A percentile compares a stretch with the other conserved stretches of the same genome.
phyloP scores from a whole-genome alignment of 345 rosid genomes.

The Gossypium anomalum region DNA sequence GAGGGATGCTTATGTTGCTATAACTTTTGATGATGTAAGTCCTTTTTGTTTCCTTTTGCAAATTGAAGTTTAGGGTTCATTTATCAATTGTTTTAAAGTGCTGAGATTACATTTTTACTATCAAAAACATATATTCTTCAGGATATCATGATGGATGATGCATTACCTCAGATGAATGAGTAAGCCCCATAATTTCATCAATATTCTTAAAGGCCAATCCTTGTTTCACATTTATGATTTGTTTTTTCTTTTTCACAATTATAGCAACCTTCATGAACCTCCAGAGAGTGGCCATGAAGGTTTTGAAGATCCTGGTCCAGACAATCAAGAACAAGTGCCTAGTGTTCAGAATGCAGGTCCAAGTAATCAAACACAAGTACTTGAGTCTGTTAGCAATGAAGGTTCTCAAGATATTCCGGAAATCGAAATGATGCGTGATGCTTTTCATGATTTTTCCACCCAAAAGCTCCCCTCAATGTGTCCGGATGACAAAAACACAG shows the following conservation, averaged over 20 bases:
- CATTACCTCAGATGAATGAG: constrained; percentile 25
- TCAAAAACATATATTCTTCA: constrained; percentile 21
- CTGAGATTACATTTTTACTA: constrained; percentile 5
- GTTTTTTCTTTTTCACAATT: constrained; percentile 5
- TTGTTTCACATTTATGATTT: background rate
- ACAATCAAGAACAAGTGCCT: constrained; percentile 26
- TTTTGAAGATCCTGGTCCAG: constrained; percentile 23
- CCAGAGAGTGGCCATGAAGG: constrained; percentile 19
- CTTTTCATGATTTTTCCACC: constrained; percentile 29
- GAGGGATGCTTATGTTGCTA: constrained; percentile 54
- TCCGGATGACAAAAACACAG: constrained; percentile 21
- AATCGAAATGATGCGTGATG: constrained; percentile 59
- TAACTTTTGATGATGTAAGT: constrained; percentile 67
- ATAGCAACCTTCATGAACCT: constrained; percentile 27
- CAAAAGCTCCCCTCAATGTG: constrained; percentile 25
- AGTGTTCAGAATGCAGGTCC: constrained; percentile 28
- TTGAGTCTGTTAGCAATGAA: constrained; percentile 11
- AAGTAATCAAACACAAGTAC: constrained; percentile 32
- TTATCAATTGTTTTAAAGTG: constrained; percentile 1
- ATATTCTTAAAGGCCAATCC: background rate
- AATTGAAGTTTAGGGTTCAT: background rate
- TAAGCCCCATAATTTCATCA: constrained; percentile 29
- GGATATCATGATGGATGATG: constrained; percentile 36
- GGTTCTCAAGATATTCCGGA: constrained; percentile 39
- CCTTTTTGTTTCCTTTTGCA: background rate